phyloP scores from a whole-genome alignment of 1,284 basidiomycete species.

The Schizophyllum commune region DNA sequence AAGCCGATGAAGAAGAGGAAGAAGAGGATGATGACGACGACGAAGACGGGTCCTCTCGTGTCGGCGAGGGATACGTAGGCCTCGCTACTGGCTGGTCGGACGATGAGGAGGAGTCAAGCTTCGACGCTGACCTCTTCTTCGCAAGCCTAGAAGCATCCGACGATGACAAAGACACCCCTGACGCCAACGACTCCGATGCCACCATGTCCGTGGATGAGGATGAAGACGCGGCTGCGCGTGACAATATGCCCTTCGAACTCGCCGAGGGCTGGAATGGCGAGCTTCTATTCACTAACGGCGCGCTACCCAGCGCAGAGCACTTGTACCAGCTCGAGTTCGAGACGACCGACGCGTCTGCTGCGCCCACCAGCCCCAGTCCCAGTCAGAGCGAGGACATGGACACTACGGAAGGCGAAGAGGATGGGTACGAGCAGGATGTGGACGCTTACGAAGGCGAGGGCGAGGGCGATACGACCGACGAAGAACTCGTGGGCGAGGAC shows the following conservation, averaged over 20 bases:
- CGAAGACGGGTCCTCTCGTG: conserved; percentile 34
- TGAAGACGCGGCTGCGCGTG: conserved; percentile 24
- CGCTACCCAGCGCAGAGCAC: conserved; percentile 38
- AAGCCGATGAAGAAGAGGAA: conserved; percentile 38
- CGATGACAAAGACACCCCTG: conserved; percentile 23
- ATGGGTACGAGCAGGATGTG: conserved; percentile 24
- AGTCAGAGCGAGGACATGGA: conserved; percentile 14
- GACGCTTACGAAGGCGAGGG: conserved; percentile 37
- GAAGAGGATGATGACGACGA: conserved; percentile 33
- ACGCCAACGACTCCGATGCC: conserved; percentile 33
- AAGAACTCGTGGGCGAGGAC: conserved; percentile 66
- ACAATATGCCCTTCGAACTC: conserved; percentile 48
- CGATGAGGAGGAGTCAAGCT: conserved; percentile 66
- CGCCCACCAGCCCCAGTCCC: conserved; percentile 29
- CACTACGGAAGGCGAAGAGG: conserved; percentile 14
- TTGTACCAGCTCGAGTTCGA: conserved; percentile 53
- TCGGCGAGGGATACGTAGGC: conserved; percentile 43
- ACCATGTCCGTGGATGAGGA: conserved; percentile 16
- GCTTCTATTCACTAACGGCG: conserved; percentile 58
- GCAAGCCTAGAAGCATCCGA: conserved; percentile 45
- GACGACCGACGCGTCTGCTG: conserved; percentile 33
- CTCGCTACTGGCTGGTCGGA: conserved; percentile 63
- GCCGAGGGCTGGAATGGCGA: conserved; percentile 67
- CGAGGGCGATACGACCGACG: conserved; percentile 63
- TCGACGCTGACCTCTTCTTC: conserved; percentile 75